Percentiles rank a stretch among this genome's conserved stretches.
These are phyloP conservation scores for Cryoendolithus antarcticus DNA, from an alignment of 2,329 filamentous ascomycete genomes.

Conservation along the genomic window DNA sequence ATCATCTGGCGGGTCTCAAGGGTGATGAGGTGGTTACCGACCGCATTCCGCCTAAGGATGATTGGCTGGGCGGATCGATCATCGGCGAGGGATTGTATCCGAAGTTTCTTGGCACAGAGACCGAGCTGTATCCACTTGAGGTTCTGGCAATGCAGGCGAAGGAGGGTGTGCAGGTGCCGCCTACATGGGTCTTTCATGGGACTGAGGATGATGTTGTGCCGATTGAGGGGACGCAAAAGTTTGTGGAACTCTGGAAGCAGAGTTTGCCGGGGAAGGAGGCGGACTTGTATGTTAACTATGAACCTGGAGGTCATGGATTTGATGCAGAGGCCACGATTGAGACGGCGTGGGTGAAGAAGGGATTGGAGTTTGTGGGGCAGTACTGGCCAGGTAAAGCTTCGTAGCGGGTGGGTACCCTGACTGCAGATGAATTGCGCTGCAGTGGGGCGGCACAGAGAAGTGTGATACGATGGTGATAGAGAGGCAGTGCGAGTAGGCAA, in stretches of 20 bases:
- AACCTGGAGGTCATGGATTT: constrained; percentile 26
- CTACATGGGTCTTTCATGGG: constrained; percentile 24
- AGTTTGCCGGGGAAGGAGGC: constrained; percentile 14
- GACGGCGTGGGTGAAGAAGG: constrained; percentile 21
- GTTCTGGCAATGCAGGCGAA: constrained; percentile 7
- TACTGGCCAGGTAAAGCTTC: constrained; percentile 12
- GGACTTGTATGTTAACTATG: too few species aligned
- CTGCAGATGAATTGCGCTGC: too few species aligned
- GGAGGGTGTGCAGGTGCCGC: constrained; percentile 12
- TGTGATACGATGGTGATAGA: too few species aligned
- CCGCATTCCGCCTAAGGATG: constrained; percentile 5
- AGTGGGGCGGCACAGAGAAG: too few species aligned
- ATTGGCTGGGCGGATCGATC: constrained; percentile 10
- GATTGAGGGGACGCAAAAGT: constrained; percentile 16
- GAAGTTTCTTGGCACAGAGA: constrained; percentile 7
- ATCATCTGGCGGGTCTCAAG: constrained; percentile 1
- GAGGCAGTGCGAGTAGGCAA: too few species aligned
- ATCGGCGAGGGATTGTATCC: constrained; percentile 9
- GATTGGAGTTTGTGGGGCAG: constrained; percentile 14
- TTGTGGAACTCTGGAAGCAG: constrained; percentile 16
- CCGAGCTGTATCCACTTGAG: constrained; percentile 18
- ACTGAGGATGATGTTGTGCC: constrained; percentile 22
- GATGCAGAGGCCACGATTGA: constrained; percentile 16
- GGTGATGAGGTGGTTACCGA: constrained; percentile 6
- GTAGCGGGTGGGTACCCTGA: too few species aligned